Conservation (phyloP, 2,329 filamentous ascomycete genomes). For the Orbilia oligospora region DNA sequence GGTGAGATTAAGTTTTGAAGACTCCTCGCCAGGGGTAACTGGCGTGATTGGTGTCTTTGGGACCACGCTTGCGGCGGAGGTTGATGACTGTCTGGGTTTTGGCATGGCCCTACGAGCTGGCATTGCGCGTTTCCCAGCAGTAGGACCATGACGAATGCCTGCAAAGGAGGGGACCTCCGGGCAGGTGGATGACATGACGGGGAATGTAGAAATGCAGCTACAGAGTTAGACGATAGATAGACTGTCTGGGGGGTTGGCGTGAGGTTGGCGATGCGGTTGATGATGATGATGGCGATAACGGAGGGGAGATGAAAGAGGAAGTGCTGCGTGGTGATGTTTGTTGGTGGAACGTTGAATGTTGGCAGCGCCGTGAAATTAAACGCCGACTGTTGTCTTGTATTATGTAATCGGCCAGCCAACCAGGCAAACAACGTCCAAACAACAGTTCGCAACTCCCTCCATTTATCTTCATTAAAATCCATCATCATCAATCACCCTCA, state of each 20-base stretch:
- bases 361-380: conserved; percentile 23
- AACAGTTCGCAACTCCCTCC: neutral
- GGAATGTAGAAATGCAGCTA: neutral
- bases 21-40: conserved; percentile 21
- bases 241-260: neutral
- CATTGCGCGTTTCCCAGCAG: conserved; percentile 49
- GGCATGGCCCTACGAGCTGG: conserved; percentile 50
- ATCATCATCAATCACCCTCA: neutral
- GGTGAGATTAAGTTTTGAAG: conserved; percentile 35
- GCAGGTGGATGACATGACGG: conserved; percentile 43
- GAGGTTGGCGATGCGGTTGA: conserved; percentile 10
- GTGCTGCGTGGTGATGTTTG: neutral
- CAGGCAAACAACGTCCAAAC: neutral
- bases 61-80: conserved; percentile 20
- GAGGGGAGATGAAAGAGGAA: conserved; percentile 2
- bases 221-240: neutral
- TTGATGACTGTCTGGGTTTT: conserved; percentile 48
- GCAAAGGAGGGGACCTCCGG: conserved; percentile 53
- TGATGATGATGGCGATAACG: conserved; percentile 10
- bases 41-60: conserved; percentile 34
- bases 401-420: neutral
- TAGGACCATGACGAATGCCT: conserved; percentile 32
- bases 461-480: neutral
- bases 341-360: conserved; percentile 35
- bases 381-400: conserved; percentile 5